Evolutionary conservation across 2,329 filamentous ascomycete genomes (phyloP), one percentile per base, ranked within the genome.

Genomic region (Gliomastix tumulicola): DNA sequence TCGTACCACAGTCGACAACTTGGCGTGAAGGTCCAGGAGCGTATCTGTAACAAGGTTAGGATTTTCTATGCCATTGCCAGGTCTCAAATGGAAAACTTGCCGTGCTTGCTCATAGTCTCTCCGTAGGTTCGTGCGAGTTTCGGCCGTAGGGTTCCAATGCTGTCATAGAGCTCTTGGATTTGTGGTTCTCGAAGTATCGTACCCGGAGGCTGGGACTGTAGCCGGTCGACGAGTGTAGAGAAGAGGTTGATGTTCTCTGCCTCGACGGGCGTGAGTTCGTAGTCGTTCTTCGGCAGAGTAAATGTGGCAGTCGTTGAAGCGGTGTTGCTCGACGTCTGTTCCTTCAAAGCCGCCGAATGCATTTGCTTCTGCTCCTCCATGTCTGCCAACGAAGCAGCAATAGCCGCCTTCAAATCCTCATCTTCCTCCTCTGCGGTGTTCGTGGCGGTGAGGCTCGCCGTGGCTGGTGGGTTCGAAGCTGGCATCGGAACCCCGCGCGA

Each of bases 91-190:
- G n/a, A n/a, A 10, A 22, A 63, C 78, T 56, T 66, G 87, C 87
- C 89, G 59, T 97, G 92, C 62, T 98, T 98, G 75, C 92, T 97
- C 92, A 98, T 97, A 1, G 92, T 96, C 65, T 98, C 92, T 38
- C 92, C 92, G 55, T 97, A 96, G 1, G 90, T 96, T 39, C 92
- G 78, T 5, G 92, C 92, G 38, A 98, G 70, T 59, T 98, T 98
- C 2, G 92, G 92, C 34, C 92, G 77, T 44, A 98, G 66, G 13
- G 88, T 75, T n/a, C 90, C 88, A 49, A 98, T 97, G 50, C 89
- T 94, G 54, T 97, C 92, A 56, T 98, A 98, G 5, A 98, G 69
- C 62, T 98, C 92, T 60, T 98, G 92, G 35, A 98, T 96, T 56
- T 97, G 92, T 3, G 92, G 92, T 53, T 98, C 92, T 34, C 92